Evolutionary conservation across 345 rosid genomes (phyloP), one percentile per base, ranked within the genome.

Genomic region (Rhodamnia argentea): DNA sequence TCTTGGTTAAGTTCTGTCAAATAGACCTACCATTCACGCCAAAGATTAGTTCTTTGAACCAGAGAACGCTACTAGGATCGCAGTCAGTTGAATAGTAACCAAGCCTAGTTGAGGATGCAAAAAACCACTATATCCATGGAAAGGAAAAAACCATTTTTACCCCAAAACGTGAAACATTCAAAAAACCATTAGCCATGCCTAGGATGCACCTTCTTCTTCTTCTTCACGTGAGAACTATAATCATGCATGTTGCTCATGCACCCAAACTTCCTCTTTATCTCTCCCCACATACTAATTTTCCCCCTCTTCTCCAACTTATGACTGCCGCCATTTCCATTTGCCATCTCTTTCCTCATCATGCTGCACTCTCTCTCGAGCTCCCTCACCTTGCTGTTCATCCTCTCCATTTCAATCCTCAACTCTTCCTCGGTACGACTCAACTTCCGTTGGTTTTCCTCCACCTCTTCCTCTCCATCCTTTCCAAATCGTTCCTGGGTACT

Each of bases 261-360:
- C 42, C 99, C 98, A 47, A 96, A 91, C 85, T 96, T 97, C 88
- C 98, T 97, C 93, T 97, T 97, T 93, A 97, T 91, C 82, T 91
- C 92, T 84, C 83, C 90, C 98, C 98, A 97, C 87, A 93, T 85
- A 87, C 92, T 93, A 82, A 52, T 56, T 86, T 93, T 96, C 83
- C 85, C 90, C 57, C 86, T 89, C 53, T 87, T 93, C 70, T 70
- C 81, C 81, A 74, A 42, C 15, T 86, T 87, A 74, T 89, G 85
- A 83, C 74, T 87, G 51, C 29, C 20, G 85, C 85, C 88, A 82
- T 91, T 82, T 40, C 87, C 89, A 62, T 81, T 87, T 81, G 86
- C 89, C 40, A 95, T 91, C 89, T 92, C 96, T 88, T 89, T 90
- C 90, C 86, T 93, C 88, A 94, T 90, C 24, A 81, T n/a, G 87